These are phyloP conservation scores for carrot (Daucus carota) DNA, from an alignment of 129 eudicot species.

Conservation along the genomic window DH1_v3.0 NC_030383.2:57574501-57575000, in stretches of 20 bases:
- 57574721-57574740: too few relatives aligned
- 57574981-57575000: constrained; percentile 1
- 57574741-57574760: background rate
- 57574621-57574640: background rate
- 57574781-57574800: background rate
- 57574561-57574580: background rate
- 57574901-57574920: constrained; percentile 9
- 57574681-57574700: background rate
- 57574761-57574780: background rate
- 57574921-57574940: background rate
- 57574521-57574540: background rate
- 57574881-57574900: background rate
- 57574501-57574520: background rate
- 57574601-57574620: background rate
- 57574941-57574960: background rate
- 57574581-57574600: background rate
- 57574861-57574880: background rate
- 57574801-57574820: background rate
- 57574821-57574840: background rate
- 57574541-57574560: background rate
- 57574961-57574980: background rate
- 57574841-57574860: constrained; percentile 1
- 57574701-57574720: background rate
- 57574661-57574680: background rate
- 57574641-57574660: background rate